A percentile compares a stretch with the other conserved stretches of the same genome.
Evolutionary conservation across 805 yeast species (phyloP).

Genomic region (Candida caryicola): DNA sequence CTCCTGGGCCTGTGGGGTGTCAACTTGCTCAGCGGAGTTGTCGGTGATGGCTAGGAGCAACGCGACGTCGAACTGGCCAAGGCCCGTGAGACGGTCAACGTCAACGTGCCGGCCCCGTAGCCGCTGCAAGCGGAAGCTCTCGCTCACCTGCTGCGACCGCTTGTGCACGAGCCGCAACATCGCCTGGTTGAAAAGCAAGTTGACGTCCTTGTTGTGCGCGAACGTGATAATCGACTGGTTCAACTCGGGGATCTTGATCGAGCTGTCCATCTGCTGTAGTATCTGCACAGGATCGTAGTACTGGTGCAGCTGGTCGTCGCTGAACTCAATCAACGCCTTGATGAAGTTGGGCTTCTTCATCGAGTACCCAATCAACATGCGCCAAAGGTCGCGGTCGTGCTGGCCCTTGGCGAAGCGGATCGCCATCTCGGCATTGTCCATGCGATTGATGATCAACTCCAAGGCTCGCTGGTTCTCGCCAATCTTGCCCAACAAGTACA

Average conservation of each 20-base stretch:
- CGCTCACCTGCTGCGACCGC: constrained; percentile 9
- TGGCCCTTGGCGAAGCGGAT: constrained; percentile 69
- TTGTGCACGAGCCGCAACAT: constrained; percentile 37
- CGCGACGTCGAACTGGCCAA: too few relatives aligned
- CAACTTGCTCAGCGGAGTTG: too few relatives aligned
- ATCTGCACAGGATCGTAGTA: constrained; percentile 10
- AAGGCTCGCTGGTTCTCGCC: constrained; percentile 81
- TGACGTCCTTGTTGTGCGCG: constrained; percentile 58
- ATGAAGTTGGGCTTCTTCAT: constrained; percentile 74
- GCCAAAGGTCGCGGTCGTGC: constrained; percentile 79
- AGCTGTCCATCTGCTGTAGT: constrained; percentile 6
- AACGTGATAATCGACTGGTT: constrained; percentile 59
- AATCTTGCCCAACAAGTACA: constrained; percentile 74
- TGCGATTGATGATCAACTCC: constrained; percentile 67
- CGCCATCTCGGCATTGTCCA: constrained; percentile 78
- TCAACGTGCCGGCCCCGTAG: constrained; percentile 5
- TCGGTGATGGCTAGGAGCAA: too few relatives aligned
- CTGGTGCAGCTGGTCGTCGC: constrained; percentile 47
- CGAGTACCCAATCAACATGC: constrained; percentile 66
- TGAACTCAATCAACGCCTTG: constrained; percentile 64
- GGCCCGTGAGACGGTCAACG: too few relatives aligned
- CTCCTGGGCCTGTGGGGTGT: too few relatives aligned
- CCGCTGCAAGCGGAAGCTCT: constrained; percentile 4
- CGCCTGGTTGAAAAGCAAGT: constrained; percentile 49
- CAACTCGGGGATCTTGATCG: constrained; percentile 56